Conservation (phyloP, 148 eudicot species). For the Amaranthus hypochondriacus region DNA sequence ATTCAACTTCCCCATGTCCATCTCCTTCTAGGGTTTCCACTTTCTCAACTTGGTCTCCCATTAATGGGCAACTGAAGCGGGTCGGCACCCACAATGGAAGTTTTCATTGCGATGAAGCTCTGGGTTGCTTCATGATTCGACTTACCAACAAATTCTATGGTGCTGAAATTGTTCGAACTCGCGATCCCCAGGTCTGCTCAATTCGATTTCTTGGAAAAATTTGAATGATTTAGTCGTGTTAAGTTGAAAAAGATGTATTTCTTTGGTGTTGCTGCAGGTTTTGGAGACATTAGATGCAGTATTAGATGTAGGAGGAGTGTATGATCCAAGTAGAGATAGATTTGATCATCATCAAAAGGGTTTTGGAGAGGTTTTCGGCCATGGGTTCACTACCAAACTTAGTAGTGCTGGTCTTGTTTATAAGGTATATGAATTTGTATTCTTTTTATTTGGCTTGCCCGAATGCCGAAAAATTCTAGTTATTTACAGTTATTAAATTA, state of each 20-base stretch:
- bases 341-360: constrained; percentile 96
- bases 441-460: neutral
- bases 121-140: constrained; percentile 93
- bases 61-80: constrained; percentile 33
- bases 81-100: constrained; percentile 87
- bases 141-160: constrained; percentile 52
- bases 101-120: constrained; percentile 93
- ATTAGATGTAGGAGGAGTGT: constrained; percentile 90
- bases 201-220: neutral
- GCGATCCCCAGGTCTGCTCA: constrained; percentile 61
- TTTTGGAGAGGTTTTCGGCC: constrained; percentile 71
- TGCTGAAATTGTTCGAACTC: constrained; percentile 63
- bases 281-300: constrained; percentile 81
- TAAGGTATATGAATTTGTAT: constrained; percentile 36
- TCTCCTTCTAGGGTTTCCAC: constrained; percentile 33
- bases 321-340: constrained; percentile 63
- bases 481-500: no score
- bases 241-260: neutral
- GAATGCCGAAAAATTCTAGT: neutral
- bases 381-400: constrained; percentile 76
- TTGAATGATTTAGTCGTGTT: neutral
- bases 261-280: constrained; percentile 35
- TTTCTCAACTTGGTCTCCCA: constrained; percentile 34
- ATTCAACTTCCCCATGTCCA: constrained; percentile 11
- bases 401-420: constrained; percentile 94